Base-by-base conservation (phyloP, 257 asterid genomes). In the Ehretia macrophylla region DNA sequence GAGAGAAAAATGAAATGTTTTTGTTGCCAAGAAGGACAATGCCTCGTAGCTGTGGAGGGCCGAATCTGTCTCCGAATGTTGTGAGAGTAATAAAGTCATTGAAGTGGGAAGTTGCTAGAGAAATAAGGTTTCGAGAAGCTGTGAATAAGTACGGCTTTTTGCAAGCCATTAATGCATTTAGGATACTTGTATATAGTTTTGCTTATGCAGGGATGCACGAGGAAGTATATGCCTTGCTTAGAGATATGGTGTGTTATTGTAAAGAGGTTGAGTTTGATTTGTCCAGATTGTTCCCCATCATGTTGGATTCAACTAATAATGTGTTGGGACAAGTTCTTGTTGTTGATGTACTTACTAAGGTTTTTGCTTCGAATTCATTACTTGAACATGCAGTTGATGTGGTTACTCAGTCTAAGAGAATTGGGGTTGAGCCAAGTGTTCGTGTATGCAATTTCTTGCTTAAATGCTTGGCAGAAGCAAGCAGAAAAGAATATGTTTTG, bases 371-470 rank as follows among this genome's bases (percentile, higher is more conserved):
- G 20, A 79, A 78, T 68, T 35, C 55, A 32, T 17, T 83, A 69
- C 64, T 81, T 52, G 83, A 73, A 58, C 62, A 73, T 46, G 87
- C 79, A 11, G 38, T 87, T 22, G 78, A 75, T 68, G 80, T 62
- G 18, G 64, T 70, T 65, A 18, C 37, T 14, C 80, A 53, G 61
- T 74, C 81, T 19, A 80, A 64, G 73, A 53, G 61, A 39, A 55
- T 66, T 58, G 83, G 86, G 51, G 32, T 78, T 45, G 70, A 59
- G 67, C 80, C 77, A 21, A 64, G 71, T 42, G 65, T 78, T 51
- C 77, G 67, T 4, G 56, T 88, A 5, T 79, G 83, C 69, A 84
- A 84, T 76, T 80, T 80, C 70, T 76, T 82, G 83, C 85, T 83
- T 39, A 86, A 86, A 63, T 77, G 81, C 54, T 72, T 83, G 67